A percentile compares a stretch with the other conserved stretches of the same genome.
phyloP scores from a whole-genome alignment of 306 rosid species.

The Luffa acutangula region DNA sequence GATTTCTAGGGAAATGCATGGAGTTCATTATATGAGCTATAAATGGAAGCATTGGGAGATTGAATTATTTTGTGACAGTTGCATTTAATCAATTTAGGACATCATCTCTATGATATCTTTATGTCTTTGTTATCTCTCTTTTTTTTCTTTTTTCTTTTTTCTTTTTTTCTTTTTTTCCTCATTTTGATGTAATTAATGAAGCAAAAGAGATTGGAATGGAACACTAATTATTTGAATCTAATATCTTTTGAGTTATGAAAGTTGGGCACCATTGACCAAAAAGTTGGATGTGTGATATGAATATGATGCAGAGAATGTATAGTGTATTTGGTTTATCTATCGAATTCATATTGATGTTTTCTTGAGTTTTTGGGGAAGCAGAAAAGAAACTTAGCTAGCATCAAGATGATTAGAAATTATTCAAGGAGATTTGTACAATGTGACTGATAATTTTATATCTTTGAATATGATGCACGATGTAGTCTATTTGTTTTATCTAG shows the following conservation, averaged over 20 bases:
- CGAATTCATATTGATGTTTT: too few species aligned
- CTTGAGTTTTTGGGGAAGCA: too few species aligned
- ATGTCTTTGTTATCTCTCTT: neutral
- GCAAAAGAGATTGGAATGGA: neutral
- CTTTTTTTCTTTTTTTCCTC: neutral
- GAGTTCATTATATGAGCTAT: neutral
- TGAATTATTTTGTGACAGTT: constrained; percentile 7
- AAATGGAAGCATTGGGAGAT: constrained; percentile 6
- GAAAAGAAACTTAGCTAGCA: too few species aligned
- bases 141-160: neutral
- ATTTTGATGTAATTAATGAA: constrained; percentile 9
- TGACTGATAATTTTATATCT: neutral
- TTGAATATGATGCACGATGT: too few species aligned
- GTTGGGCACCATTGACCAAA: neutral
- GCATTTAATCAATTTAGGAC: neutral
- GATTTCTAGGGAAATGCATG: neutral
- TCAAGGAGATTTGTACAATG: neutral
- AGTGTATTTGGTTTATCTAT: neutral
- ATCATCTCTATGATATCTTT: neutral
- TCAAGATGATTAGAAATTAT: too few species aligned
- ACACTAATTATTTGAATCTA: neutral
- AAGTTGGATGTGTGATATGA: neutral
- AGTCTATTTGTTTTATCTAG: too few species aligned
- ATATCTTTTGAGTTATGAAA: neutral
- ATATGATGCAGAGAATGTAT: neutral